These are phyloP conservation scores for Nymphaea thermarum DNA, from an alignment of 164 flowering plant genomes.

Conservation along the genomic window DNA sequence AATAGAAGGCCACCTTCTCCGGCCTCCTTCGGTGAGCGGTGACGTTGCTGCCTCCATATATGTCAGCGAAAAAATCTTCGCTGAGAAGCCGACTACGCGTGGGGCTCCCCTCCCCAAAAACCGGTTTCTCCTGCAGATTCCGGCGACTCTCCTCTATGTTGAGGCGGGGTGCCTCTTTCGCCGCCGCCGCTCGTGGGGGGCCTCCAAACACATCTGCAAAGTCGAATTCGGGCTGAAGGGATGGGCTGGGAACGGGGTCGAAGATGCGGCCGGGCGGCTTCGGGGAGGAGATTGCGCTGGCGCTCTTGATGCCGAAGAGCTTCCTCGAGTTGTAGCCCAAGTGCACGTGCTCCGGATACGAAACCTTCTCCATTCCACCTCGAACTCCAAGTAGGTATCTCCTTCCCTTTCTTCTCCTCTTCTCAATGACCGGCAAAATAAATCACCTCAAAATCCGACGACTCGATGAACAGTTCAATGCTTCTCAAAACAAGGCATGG, in stretches of 20 bases:
- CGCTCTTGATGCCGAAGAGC: no score
- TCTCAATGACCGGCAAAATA: no score
- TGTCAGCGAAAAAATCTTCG: constrained; percentile 63
- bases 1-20: constrained; percentile 19
- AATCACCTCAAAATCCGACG: no score
- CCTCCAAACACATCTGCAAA: constrained; percentile 91
- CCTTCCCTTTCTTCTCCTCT: no score
- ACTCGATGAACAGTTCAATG: no score
- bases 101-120: constrained; percentile 51
- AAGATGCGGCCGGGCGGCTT: constrained; percentile 1
- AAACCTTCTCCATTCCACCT: no score
- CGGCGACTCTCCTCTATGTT: background rate
- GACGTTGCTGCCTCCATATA: constrained; percentile 40
- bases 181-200: constrained; percentile 65
- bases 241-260: background rate
- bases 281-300: constrained; percentile 12
- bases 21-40: background rate
- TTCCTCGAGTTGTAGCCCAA: no score
- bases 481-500: no score
- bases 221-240: constrained; percentile 20
- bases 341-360: no score
- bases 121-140: constrained; percentile 44
- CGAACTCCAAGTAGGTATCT: no score
- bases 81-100: constrained; percentile 20
- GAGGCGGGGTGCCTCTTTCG: constrained; percentile 14